These are phyloP conservation scores for Hypoxylon rubiginosum DNA, from an alignment of 2,329 filamentous ascomycete species.

Conservation along the genomic window DNA sequence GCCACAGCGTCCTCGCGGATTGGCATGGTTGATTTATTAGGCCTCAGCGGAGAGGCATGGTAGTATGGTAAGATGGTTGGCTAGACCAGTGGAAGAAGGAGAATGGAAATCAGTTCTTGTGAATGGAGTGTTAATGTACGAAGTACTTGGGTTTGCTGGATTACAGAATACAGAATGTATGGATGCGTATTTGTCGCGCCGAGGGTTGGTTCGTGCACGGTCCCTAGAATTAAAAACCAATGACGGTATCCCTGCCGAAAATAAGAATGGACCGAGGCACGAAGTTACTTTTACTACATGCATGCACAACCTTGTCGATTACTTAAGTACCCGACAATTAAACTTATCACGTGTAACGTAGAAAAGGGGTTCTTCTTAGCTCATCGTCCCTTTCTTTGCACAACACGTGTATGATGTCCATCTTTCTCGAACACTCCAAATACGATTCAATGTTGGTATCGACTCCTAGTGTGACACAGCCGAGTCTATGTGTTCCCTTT, in stretches of 20 bases:
- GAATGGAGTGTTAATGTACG: constrained; percentile 16
- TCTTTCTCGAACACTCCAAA: background rate
- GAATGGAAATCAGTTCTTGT: background rate
- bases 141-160: background rate
- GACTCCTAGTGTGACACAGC: background rate
- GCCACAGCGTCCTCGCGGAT: constrained; percentile 83
- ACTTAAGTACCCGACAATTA: constrained; percentile 3
- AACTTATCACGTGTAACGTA: constrained; percentile 7
- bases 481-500: background rate
- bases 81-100: background rate
- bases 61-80: constrained; percentile 40
- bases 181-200: constrained; percentile 31
- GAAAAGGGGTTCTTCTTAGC: background rate
- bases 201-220: constrained; percentile 1
- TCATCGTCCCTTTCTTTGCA: background rate
- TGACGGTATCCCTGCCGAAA: constrained; percentile 42
- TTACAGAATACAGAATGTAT: no score
- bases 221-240: constrained; percentile 17
- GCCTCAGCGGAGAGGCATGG: no score
- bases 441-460: background rate
- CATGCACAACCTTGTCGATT: background rate
- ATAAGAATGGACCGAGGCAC: constrained; percentile 46
- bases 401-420: background rate
- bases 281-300: no score
- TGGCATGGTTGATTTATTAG: no score